These are phyloP conservation scores for Solanum infundibuliforme DNA, from an alignment of 257 asterid species.

Conservation along the genomic window DNA sequence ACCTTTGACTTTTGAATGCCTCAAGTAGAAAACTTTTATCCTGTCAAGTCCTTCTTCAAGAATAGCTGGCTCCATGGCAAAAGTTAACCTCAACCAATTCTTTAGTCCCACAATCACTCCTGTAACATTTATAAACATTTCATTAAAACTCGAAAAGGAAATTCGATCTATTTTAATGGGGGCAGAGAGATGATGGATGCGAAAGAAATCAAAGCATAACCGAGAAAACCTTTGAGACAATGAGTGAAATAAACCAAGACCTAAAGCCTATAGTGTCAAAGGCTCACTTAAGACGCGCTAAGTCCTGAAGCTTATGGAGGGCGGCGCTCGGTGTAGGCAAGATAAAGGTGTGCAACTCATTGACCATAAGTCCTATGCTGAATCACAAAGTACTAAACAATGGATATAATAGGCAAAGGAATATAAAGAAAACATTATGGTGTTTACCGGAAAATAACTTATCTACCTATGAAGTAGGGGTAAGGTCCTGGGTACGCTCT, in stretches of 20 bases:
- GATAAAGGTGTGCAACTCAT: not conserved
- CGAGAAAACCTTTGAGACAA: not conserved
- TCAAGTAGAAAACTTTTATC: slow-evolving; percentile 40
- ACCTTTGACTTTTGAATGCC: slow-evolving; percentile 14
- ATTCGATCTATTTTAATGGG: not conserved
- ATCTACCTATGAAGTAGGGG: not conserved
- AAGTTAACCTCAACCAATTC: slow-evolving; percentile 56
- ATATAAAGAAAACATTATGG: not conserved
- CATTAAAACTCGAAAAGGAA: not conserved
- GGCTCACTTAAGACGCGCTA: not conserved
- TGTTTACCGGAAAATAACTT: not conserved
- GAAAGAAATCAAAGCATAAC: not conserved
- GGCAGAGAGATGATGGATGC: not conserved
- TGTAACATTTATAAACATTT: slow-evolving; percentile 2
- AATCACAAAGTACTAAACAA: not conserved
- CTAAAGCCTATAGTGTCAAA: not conserved
- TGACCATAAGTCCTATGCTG: not conserved
- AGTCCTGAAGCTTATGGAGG: not conserved
- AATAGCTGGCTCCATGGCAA: slow-evolving; percentile 32
- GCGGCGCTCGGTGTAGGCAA: not conserved
- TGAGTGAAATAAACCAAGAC: not conserved
- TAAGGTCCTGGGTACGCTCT: not conserved
- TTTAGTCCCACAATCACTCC: slow-evolving; percentile 51
- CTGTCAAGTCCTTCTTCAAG: slow-evolving; percentile 51
- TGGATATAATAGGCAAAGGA: not conserved